phyloP scores from a whole-genome alignment of 2,329 filamentous ascomycete genomes.

The Dactylonectria estremocensis region DNA sequence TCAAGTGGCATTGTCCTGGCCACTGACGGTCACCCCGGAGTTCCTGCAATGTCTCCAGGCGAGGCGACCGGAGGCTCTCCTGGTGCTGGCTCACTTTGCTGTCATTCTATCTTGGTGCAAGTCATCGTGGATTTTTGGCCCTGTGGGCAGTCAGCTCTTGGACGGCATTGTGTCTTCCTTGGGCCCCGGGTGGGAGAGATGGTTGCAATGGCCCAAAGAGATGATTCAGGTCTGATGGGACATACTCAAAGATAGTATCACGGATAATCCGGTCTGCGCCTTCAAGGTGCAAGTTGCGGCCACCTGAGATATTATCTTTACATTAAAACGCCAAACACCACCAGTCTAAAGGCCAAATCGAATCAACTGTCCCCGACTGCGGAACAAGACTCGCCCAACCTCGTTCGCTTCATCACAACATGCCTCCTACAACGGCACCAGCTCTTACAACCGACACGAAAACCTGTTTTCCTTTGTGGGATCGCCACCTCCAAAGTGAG shows the following conservation, averaged over 20 bases:
- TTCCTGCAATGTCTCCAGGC: slow-evolving; percentile 1
- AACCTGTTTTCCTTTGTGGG: background rate
- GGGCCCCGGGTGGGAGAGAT: slow-evolving; percentile 21
- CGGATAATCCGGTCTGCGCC: no score
- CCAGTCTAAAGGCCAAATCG: background rate
- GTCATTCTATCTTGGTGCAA: slow-evolving; percentile 9
- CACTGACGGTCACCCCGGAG: background rate
- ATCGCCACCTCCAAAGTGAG: slow-evolving; percentile 44
- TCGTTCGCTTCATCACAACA: no score
- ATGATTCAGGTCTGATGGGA: background rate
- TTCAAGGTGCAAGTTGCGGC: no score
- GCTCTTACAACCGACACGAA: no score
- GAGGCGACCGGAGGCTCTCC: slow-evolving; percentile 11
- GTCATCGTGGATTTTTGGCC: slow-evolving; percentile 13
- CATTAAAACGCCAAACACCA: background rate
- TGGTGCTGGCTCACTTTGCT: slow-evolving; percentile 16
- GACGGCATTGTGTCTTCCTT: slow-evolving; percentile 1
- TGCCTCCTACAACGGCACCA: no score
- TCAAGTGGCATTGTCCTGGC: slow-evolving; percentile 8
- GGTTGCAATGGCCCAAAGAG: slow-evolving; percentile 18
- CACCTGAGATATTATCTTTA: background rate
- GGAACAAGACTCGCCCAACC: no score
- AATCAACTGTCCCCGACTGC: background rate
- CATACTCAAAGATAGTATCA: background rate
- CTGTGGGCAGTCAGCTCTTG: background rate